Percentiles rank a stretch among this genome's conserved stretches.
phyloP scores from a whole-genome alignment of 1,284 basidiomycete species.

The Apiotrichum brassicae region DNA sequence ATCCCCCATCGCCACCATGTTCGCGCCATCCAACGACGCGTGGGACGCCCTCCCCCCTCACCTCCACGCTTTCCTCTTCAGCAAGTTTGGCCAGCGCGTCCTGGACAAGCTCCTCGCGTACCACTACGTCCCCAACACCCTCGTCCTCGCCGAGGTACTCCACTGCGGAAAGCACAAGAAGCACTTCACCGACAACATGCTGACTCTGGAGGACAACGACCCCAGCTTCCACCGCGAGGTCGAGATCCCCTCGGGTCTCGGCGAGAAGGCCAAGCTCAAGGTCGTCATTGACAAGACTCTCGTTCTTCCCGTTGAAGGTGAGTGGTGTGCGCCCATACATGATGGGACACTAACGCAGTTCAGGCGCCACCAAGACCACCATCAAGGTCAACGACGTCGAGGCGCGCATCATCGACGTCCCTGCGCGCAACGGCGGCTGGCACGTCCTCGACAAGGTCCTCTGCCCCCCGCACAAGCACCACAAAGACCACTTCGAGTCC shows the following conservation, averaged over 20 bases:
- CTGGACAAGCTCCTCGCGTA: conserved; percentile 61
- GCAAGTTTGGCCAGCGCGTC: conserved; percentile 56
- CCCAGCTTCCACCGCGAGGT: conserved; percentile 51
- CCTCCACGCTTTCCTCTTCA: conserved; percentile 61
- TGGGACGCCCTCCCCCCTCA: conserved; percentile 56
- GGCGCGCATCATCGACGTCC: conserved; percentile 53
- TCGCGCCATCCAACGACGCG: conserved; percentile 61
- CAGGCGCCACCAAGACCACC: conserved; percentile 47
- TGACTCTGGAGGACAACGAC: conserved; percentile 25
- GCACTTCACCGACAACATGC: background rate
- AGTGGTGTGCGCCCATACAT: conserved; percentile 40
- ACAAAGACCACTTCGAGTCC: conserved; percentile 34
- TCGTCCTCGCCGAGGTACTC: conserved; percentile 56
- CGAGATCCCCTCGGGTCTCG: conserved; percentile 53
- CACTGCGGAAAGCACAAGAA: conserved; percentile 26
- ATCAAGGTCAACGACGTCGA: conserved; percentile 55
- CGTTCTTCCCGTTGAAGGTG: conserved; percentile 40
- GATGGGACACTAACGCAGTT: conserved; percentile 9
- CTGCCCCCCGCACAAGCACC: conserved; percentile 50
- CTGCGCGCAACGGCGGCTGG: conserved; percentile 56
- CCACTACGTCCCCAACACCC: conserved; percentile 58
- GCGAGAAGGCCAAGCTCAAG: conserved; percentile 48
- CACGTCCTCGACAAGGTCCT: conserved; percentile 56
- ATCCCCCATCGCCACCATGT: conserved; percentile 55
- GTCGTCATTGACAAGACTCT: conserved; percentile 54